Conservation (phyloP, 345 rosid genomes). For the Abelmoschus esculentus region DNA sequence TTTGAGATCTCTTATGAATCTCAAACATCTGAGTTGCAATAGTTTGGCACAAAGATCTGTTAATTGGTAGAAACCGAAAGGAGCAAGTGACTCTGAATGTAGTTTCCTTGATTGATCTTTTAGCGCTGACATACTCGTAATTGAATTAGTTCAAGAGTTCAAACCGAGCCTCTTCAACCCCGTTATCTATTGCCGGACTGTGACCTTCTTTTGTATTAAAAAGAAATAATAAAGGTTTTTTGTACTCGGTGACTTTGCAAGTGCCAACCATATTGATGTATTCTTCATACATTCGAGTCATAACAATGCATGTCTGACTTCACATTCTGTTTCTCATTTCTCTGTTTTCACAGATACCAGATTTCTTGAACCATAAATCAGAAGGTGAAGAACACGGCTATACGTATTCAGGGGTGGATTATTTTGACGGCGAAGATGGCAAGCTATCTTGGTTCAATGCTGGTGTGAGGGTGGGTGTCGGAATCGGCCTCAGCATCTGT, state of each 20-base stretch:
- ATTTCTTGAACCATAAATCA: slow-evolving; percentile 32
- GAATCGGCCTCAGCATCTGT: slow-evolving; percentile 82
- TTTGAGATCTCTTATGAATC: not conserved
- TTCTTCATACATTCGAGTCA: not conserved
- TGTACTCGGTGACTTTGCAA: not conserved
- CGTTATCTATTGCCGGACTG: not conserved
- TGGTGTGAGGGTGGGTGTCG: slow-evolving; percentile 93
- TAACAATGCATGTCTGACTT: not conserved
- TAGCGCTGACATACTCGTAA: not conserved
- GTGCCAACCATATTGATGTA: not conserved
- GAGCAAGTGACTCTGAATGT: not conserved
- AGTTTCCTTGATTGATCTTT: not conserved
- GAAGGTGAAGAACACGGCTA: slow-evolving; percentile 35
- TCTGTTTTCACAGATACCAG: slow-evolving; percentile 29
- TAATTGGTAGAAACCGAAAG: not conserved
- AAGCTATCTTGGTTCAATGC: slow-evolving; percentile 89
- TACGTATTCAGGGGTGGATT: slow-evolving; percentile 30
- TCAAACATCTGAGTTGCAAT: not conserved
- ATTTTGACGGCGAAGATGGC: slow-evolving; percentile 57
- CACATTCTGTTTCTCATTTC: slow-evolving; percentile 3
- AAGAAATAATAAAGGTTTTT: not conserved
- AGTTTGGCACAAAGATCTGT: not conserved
- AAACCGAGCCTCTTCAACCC: not conserved
- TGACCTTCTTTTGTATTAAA: not conserved
- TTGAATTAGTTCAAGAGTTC: not conserved